Conservation (phyloP, 1,139 yeast species). For the Candida sp. region DNA sequence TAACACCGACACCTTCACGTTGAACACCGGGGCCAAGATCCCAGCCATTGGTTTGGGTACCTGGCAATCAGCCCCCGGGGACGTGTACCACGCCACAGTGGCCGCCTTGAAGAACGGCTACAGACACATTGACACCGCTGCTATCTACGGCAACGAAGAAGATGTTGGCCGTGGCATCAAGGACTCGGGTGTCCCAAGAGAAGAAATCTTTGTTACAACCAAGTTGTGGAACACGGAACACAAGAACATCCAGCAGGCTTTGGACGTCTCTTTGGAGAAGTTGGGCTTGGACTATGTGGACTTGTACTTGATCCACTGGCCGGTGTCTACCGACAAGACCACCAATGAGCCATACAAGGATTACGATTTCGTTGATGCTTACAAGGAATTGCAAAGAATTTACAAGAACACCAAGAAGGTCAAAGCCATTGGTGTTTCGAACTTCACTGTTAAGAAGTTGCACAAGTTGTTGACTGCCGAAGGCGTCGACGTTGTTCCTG, state of each 20-base stretch:
- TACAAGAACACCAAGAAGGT: constrained; percentile 57
- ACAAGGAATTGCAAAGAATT: constrained; percentile 69
- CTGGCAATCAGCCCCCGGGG: constrained; percentile 67
- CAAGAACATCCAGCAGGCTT: constrained; percentile 58
- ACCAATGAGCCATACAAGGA: constrained; percentile 30
- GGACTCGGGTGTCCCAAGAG: constrained; percentile 71
- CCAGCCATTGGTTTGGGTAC: constrained; percentile 83
- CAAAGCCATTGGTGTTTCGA: constrained; percentile 66
- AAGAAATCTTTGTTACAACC: constrained; percentile 77
- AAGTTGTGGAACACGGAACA: constrained; percentile 79
- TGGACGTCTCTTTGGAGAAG: constrained; percentile 65
- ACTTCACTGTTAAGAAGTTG: constrained; percentile 51
- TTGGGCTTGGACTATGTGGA: constrained; percentile 84
- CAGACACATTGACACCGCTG: constrained; percentile 82
- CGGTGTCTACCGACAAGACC: constrained; percentile 54
- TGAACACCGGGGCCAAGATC: constrained; percentile 67
- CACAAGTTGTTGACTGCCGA: constrained; percentile 51
- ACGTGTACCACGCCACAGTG: constrained; percentile 62
- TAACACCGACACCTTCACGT: constrained; percentile 31
- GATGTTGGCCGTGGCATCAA: constrained; percentile 69
- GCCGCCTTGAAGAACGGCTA: constrained; percentile 73
- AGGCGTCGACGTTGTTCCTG: constrained; percentile 49
- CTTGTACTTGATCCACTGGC: constrained; percentile 89
- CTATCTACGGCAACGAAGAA: constrained; percentile 67
- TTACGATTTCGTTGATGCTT: constrained; percentile 69